Evolutionary conservation across 1,284 basidiomycete genomes (phyloP).

Genomic region (Sparassis latifolia): DNA sequence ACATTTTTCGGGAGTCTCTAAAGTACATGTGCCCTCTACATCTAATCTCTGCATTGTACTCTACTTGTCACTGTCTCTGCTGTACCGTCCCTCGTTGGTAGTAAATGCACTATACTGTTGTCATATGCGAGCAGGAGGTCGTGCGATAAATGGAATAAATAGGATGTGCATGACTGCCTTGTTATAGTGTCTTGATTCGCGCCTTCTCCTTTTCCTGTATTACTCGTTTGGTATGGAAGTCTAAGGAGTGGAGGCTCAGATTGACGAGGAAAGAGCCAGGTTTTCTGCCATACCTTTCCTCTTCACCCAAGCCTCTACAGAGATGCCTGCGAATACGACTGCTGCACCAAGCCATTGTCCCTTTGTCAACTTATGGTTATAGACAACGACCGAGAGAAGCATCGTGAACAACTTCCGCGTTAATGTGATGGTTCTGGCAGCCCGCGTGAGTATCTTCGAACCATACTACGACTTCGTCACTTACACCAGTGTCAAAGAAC

Average conservation of each 20-base stretch:
- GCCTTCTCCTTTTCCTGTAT: constrained; percentile 77
- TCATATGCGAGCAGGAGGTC: not conserved
- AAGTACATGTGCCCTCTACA: not conserved
- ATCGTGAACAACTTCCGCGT: constrained; percentile 99
- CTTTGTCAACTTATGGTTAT: constrained; percentile 77
- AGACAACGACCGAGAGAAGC: constrained; percentile 91
- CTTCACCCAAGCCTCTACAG: constrained; percentile 88
- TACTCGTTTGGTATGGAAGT: constrained; percentile 72
- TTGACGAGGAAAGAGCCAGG: not conserved
- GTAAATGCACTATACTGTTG: not conserved
- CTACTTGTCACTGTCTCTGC: not conserved
- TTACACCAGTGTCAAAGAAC: constrained; percentile 88
- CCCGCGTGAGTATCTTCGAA: not conserved
- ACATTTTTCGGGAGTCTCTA: not conserved
- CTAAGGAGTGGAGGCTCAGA: constrained; percentile 29
- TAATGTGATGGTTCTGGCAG: constrained; percentile 78
- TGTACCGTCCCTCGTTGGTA: not conserved
- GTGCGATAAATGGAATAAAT: no score
- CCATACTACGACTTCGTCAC: constrained; percentile 22
- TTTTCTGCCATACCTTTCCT: constrained; percentile 52
- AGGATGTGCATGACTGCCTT: no score
- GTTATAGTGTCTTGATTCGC: constrained; percentile 59
- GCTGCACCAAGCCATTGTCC: constrained; percentile 89
- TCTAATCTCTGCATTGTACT: constrained; percentile 1
- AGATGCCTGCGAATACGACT: constrained; percentile 91